A percentile compares a stretch with the other conserved stretches of the same genome.
Conservation (phyloP, 1,284 basidiomycete species). For the Leucoagaricus sp. region DNA sequence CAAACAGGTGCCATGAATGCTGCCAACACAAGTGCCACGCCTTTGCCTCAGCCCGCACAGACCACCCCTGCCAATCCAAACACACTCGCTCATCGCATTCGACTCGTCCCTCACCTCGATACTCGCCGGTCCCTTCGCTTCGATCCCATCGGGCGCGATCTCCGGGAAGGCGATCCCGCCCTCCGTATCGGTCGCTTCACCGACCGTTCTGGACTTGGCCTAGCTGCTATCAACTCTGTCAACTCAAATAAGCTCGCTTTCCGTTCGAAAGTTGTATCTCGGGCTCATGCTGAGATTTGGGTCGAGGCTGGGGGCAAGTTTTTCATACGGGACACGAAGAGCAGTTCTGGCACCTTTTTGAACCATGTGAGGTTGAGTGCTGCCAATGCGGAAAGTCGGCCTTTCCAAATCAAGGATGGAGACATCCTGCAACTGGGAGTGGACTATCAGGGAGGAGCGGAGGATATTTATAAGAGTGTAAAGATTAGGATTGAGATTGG, state of each 20-base stretch:
- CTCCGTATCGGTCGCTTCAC: slow-evolving; percentile 93
- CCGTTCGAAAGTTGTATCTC: slow-evolving; percentile 94
- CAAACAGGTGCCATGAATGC: slow-evolving; percentile 6
- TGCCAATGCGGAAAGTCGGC: slow-evolving; percentile 80
- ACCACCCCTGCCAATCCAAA: slow-evolving; percentile 14
- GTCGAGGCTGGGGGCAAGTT: slow-evolving; percentile 68
- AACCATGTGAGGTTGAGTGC: slow-evolving; percentile 91
- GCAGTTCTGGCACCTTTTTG: slow-evolving; percentile 88
- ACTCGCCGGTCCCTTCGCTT: slow-evolving; percentile 88
- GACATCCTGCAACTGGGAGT: slow-evolving; percentile 96
- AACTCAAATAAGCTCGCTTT: slow-evolving; percentile 89
- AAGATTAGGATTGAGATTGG: slow-evolving; percentile 95
- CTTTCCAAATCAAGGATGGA: slow-evolving; percentile 87
- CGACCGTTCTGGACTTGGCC: slow-evolving; percentile 72
- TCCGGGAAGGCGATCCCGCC: slow-evolving; percentile 65
- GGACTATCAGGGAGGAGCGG: slow-evolving; percentile 96
- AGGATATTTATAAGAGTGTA: slow-evolving; percentile 97
- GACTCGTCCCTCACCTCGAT: slow-evolving; percentile 94
- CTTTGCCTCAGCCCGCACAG: slow-evolving; percentile 10
- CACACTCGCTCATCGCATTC: slow-evolving; percentile 54
- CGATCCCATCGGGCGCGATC: slow-evolving; percentile 89
- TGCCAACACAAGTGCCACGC: no score
- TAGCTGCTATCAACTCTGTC: slow-evolving; percentile 69
- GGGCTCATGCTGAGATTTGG: slow-evolving; percentile 96
- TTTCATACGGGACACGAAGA: slow-evolving; percentile 90